Evolutionary conservation across 2,329 filamentous ascomycete species (phyloP).

Genomic region (Septoria petroselini): DNA sequence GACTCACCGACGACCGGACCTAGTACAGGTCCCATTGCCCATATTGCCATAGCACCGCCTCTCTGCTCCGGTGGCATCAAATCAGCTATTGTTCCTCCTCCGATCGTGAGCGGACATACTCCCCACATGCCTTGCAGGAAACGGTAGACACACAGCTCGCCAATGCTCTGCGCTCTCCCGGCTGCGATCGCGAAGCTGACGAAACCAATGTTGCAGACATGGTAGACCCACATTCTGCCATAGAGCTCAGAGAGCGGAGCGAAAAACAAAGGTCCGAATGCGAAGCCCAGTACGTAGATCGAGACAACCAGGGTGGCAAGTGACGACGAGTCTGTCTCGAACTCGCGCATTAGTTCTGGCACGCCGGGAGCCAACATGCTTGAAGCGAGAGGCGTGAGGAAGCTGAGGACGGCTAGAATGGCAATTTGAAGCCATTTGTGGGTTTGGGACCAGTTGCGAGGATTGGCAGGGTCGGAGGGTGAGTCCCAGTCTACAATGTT

Average conservation of each 20-base stretch:
- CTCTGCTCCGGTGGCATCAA: constrained; percentile 32
- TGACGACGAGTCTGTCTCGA: constrained; percentile 51
- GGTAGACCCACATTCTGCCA: constrained; percentile 34
- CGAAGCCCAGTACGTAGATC: constrained; percentile 58
- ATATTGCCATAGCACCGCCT: constrained; percentile 34
- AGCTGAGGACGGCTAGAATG: constrained; percentile 51
- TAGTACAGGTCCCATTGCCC: constrained; percentile 33
- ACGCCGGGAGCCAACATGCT: constrained; percentile 68
- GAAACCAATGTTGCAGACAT: constrained; percentile 34
- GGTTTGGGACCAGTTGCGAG: constrained; percentile 56
- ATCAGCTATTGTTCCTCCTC: constrained; percentile 33
- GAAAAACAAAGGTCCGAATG: constrained; percentile 45
- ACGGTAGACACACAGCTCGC: constrained; percentile 34
- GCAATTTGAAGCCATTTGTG: constrained; percentile 49
- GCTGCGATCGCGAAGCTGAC: constrained; percentile 35
- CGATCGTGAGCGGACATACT: constrained; percentile 34
- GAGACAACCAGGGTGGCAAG: constrained; percentile 65
- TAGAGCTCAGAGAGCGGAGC: constrained; percentile 43
- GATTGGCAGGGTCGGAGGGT: constrained; percentile 53
- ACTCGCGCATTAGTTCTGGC: constrained; percentile 60
- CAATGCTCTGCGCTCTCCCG: constrained; percentile 33
- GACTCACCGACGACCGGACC: constrained; percentile 15
- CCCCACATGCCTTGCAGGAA: constrained; percentile 36
- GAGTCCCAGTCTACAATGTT: constrained; percentile 61
- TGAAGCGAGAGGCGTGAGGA: constrained; percentile 53